Evolutionary conservation across 2,329 filamentous ascomycete genomes (phyloP).

Genomic region (Beauveria caledonica): DNA sequence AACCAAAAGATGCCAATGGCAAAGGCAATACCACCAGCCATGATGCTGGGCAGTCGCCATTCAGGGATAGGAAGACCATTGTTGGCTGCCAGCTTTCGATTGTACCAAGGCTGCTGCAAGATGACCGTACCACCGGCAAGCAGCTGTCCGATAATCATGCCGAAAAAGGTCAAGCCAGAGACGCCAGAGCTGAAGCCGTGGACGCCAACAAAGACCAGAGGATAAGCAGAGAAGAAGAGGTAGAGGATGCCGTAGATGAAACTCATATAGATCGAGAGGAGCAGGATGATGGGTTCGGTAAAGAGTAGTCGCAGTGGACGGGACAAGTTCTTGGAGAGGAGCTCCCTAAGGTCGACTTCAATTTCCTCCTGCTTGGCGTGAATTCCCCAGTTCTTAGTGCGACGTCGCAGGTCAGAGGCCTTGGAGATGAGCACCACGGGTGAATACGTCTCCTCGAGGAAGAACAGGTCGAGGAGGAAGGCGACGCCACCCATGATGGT

Average conservation of each 20-base stretch:
- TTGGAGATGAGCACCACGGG: slow-evolving; percentile 55
- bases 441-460: slow-evolving; percentile 63
- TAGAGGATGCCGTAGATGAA: slow-evolving; percentile 76
- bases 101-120: slow-evolving; percentile 57
- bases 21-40: slow-evolving; percentile 51
- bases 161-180: slow-evolving; percentile 74
- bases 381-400: slow-evolving; percentile 62
- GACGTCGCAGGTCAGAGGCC: slow-evolving; percentile 51
- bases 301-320: slow-evolving; percentile 58
- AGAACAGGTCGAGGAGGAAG: slow-evolving; percentile 50
- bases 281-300: slow-evolving; percentile 59
- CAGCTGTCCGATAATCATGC: slow-evolving; percentile 68
- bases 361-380: slow-evolving; percentile 67
- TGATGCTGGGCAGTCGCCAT: slow-evolving; percentile 57
- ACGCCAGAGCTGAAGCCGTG: slow-evolving; percentile 64
- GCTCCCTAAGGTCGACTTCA: slow-evolving; percentile 55
- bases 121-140: slow-evolving; percentile 59
- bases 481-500: slow-evolving; percentile 56
- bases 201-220: slow-evolving; percentile 66
- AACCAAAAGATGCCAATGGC: slow-evolving; percentile 68
- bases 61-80: slow-evolving; percentile 56
- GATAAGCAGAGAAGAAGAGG: slow-evolving; percentile 78
- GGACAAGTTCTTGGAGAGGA: slow-evolving; percentile 59
- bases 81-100: slow-evolving; percentile 59
- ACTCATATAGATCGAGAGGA: slow-evolving; percentile 62